Evolutionary conservation across 129 eudicot species (phyloP), one percentile per base, ranked within the genome.

Genomic region (Tagetes erecta): DNA sequence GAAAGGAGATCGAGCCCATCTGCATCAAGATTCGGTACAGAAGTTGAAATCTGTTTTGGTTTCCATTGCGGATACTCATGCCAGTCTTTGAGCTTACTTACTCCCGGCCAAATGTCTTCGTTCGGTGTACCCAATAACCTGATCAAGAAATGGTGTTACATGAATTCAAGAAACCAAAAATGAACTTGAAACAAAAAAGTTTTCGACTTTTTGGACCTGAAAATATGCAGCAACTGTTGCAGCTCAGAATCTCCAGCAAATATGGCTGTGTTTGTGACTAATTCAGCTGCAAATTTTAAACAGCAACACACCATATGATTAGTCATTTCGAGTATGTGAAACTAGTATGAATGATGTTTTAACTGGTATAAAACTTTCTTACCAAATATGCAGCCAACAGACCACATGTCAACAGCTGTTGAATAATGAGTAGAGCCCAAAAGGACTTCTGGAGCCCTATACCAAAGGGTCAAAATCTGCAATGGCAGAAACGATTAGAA

Each of bases 361-460:
- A 76, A 42, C 13, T 56, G 4, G 27, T 64, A 6, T 34, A 14
- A 53, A 67, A 14, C 0, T 33, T 11, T 60, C 39, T 4, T 91
- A 91, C 96, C 99, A 88, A 94, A 94, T 70, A 94, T 91, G 75
- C 97, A 94, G 76, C 89, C 99, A 76, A 94, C 99, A 68, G 94
- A 94, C 99, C 99, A 94, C 84, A 91, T 91, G 86, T 94, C 97
- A 47, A 94, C 96, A 3, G 87, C 96, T 39, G 92, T 84, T 20
- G 99, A 94, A 80, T 94, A 90, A 78, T 94, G 93, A n/a, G 98
- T 94, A 68, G 96, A 79, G 41, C 98, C 98, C 82, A 94, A 75
- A 64, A 94, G 96, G 68, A 94, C 98, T 87, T 94, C 98, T 3
- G 98, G 98, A 72, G 96, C 97, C 73, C 97, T 89, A 59, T 94